phyloP scores from a whole-genome alignment of 192 early-diverging fungal species.

The Linnemannia exigua region DNA sequence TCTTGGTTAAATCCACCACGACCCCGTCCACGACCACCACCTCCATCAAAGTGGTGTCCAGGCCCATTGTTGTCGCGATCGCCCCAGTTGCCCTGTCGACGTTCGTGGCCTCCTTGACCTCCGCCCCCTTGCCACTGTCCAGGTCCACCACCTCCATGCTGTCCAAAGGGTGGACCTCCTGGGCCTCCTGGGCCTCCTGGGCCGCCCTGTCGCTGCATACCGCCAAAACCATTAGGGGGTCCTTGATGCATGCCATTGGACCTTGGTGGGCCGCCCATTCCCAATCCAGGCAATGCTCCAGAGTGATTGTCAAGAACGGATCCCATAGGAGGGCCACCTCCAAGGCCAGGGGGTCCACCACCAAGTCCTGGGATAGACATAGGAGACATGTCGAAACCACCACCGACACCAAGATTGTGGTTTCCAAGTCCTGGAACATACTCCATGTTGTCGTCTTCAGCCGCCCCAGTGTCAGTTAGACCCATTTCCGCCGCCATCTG shows the following conservation, averaged over 20 bases:
- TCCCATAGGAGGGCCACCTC: constrained; percentile 33
- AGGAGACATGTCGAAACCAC: constrained; percentile 44
- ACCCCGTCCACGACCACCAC: constrained; percentile 48
- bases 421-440: constrained; percentile 56
- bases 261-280: constrained; percentile 42
- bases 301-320: constrained; percentile 28
- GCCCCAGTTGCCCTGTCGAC: constrained; percentile 31
- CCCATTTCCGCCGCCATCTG: constrained; percentile 63
- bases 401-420: constrained; percentile 15
- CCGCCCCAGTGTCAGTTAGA: constrained; percentile 52
- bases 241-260: constrained; percentile 7
- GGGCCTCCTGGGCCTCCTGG: constrained; percentile 22
- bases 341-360: constrained; percentile 25
- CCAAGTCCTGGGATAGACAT: constrained; percentile 52
- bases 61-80: constrained; percentile 26
- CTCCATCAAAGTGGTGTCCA: constrained; percentile 38
- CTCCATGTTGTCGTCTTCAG: constrained; percentile 57
- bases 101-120: constrained; percentile 2
- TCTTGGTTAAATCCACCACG: constrained; percentile 52
- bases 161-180: constrained; percentile 11
- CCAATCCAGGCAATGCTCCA: constrained; percentile 39
- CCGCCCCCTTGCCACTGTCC: constrained; percentile 36
- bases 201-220: constrained; percentile 30
- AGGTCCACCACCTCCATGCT: constrained; percentile 15
- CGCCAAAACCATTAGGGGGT: constrained; percentile 25